phyloP scores from a whole-genome alignment of 2,329 filamentous ascomycete genomes.

The Fusarium redolens region DNA sequence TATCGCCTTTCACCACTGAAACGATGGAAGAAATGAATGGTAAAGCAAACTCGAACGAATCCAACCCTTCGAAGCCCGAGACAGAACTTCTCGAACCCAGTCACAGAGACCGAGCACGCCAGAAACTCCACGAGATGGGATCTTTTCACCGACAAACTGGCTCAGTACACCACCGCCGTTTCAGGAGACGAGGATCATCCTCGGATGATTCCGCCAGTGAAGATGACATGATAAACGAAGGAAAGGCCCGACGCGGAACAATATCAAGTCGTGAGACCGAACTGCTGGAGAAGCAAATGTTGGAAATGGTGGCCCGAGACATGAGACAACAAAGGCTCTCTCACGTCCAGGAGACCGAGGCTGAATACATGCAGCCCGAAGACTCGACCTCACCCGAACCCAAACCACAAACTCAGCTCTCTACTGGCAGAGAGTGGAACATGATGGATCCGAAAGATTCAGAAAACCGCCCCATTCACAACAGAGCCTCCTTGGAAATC shows the following conservation, averaged over 20 bases:
- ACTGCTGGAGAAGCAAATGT: slow-evolving; percentile 71
- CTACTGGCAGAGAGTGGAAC: slow-evolving; percentile 52
- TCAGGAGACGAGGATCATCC: slow-evolving; percentile 61
- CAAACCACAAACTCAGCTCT: slow-evolving; percentile 41
- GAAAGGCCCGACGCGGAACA: slow-evolving; percentile 56
- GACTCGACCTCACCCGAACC: slow-evolving; percentile 50
- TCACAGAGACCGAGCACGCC: slow-evolving; percentile 68
- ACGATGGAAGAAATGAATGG: slow-evolving; percentile 40
- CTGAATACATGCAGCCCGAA: slow-evolving; percentile 49
- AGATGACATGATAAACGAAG: slow-evolving; percentile 52
- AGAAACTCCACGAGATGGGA: slow-evolving; percentile 68
- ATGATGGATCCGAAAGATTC: slow-evolving; percentile 55
- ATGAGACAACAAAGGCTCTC: slow-evolving; percentile 53
- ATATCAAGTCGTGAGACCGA: slow-evolving; percentile 62
- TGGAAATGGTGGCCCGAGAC: slow-evolving; percentile 69
- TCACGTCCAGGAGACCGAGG: slow-evolving; percentile 48
- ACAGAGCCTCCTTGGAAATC: slow-evolving; percentile 36
- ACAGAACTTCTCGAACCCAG: slow-evolving; percentile 61
- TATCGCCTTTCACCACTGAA: slow-evolving; percentile 44
- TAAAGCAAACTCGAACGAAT: slow-evolving; percentile 34
- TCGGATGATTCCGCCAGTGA: slow-evolving; percentile 71
- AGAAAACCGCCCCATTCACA: slow-evolving; percentile 48
- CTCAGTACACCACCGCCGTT: slow-evolving; percentile 62
- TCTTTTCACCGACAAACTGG: slow-evolving; percentile 65
- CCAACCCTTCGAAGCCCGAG: slow-evolving; percentile 47